Evolutionary conservation across 1,284 basidiomycete species (phyloP).

Genomic region (Cutaneotrichosporon cutaneum): DNA sequence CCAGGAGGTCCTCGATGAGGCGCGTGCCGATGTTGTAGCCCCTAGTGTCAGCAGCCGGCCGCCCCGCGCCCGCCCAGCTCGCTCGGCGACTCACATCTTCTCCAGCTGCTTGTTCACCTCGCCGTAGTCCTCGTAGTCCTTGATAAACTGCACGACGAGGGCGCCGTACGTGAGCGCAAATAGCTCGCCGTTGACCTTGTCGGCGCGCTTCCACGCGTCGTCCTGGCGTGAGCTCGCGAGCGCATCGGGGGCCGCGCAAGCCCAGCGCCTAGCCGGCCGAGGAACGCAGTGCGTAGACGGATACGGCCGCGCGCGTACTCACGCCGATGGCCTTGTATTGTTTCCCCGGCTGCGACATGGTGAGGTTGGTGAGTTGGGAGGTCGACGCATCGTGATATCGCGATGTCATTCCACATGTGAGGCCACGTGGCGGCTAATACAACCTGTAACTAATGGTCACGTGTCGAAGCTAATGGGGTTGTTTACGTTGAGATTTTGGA

Average conservation of each 20-base stretch:
- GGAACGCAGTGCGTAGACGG: no score
- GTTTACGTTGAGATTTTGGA: neutral
- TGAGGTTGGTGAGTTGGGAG: constrained; percentile 1
- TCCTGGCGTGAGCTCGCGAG: constrained; percentile 55
- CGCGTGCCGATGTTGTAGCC: constrained; percentile 97
- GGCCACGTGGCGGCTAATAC: neutral
- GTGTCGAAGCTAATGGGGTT: neutral
- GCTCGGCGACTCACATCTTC: constrained; percentile 59
- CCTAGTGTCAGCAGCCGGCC: constrained; percentile 58
- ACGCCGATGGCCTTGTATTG: constrained; percentile 52
- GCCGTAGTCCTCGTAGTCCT: constrained; percentile 96
- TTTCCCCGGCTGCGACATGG: constrained; percentile 31
- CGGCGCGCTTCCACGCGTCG: constrained; percentile 87
- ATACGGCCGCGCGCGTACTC: neutral
- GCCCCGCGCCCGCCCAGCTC: neutral
- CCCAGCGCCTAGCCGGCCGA: no score
- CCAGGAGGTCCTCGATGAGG: constrained; percentile 96
- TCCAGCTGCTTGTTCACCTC: constrained; percentile 69
- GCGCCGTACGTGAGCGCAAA: constrained; percentile 97
- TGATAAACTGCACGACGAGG: constrained; percentile 95
- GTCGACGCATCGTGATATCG: neutral
- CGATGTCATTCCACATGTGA: neutral
- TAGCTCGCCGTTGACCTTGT: constrained; percentile 95
- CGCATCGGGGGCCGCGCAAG: no score
- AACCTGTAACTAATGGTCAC: neutral